These are phyloP conservation scores for Rhododendron vialii DNA, from an alignment of 148 eudicot species.

Conservation along the genomic window DNA sequence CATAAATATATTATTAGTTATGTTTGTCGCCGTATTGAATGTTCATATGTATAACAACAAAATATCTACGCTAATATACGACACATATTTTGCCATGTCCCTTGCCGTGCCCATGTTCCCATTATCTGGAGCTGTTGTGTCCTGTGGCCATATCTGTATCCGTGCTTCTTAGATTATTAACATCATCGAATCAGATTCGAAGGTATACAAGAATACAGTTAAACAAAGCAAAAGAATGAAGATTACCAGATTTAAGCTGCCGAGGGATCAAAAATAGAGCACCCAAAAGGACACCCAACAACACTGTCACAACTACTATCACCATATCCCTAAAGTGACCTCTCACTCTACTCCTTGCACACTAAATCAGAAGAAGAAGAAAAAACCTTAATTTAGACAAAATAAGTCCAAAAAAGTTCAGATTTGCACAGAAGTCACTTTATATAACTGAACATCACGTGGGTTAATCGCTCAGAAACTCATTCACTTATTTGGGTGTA, in stretches of 20 bases:
- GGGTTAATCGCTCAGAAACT: background rate
- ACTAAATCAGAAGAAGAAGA: background rate
- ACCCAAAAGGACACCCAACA: slow-evolving; percentile 38
- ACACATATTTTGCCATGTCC: background rate
- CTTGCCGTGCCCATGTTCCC: background rate
- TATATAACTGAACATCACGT: background rate
- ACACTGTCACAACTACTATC: slow-evolving; percentile 26
- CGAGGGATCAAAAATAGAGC: slow-evolving; percentile 46
- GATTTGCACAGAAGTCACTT: background rate
- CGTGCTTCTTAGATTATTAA: background rate
- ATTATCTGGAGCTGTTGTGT: background rate
- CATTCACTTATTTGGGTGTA: background rate
- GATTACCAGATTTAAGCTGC: slow-evolving; percentile 49
- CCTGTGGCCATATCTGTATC: background rate
- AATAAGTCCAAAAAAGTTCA: background rate
- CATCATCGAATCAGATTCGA: background rate
- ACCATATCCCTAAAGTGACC: slow-evolving; percentile 26
- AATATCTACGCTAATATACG: background rate
- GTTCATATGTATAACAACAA: background rate
- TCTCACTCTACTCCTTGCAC: slow-evolving; percentile 7
- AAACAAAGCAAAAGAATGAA: background rate
- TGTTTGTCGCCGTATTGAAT: background rate
- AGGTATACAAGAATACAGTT: background rate
- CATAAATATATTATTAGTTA: background rate
- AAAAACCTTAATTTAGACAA: background rate